phyloP scores from a whole-genome alignment of 352 stramenopile species.

The Phytophthora lateralis region DNA sequence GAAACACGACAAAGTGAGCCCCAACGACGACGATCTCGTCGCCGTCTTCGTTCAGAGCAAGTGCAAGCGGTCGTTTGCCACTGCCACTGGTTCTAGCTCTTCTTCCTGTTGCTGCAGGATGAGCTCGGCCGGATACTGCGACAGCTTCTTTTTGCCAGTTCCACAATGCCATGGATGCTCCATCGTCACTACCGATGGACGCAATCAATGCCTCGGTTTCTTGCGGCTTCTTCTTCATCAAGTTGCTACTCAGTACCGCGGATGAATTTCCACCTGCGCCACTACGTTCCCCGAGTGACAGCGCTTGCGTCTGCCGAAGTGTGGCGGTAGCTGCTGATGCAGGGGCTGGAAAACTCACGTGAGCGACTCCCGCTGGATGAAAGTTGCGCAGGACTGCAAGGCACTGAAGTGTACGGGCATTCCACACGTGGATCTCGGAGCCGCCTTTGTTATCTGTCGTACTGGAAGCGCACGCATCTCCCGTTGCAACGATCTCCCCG shows the following conservation, averaged over 20 bases:
- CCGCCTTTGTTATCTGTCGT: conserved; percentile 1
- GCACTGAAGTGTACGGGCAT: conserved; percentile 65
- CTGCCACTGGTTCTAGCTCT: conserved; percentile 14
- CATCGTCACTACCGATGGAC: conserved; percentile 64
- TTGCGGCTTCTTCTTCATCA: conserved; percentile 61
- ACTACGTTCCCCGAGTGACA: conserved; percentile 36
- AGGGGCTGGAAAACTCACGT: conserved; percentile 62
- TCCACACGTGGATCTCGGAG: conserved; percentile 79
- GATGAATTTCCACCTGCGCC: conserved; percentile 30
- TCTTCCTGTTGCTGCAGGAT: conserved; percentile 24
- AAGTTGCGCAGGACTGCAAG: conserved; percentile 72
- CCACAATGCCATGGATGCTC: conserved; percentile 81
- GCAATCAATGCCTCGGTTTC: conserved; percentile 64
- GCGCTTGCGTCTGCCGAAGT: conserved; percentile 37
- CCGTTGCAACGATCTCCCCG: conserved; percentile 72
- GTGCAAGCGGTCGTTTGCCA: conserved; percentile 48
- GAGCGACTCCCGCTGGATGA: conserved; percentile 55
- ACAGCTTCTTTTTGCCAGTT: conserved; percentile 74
- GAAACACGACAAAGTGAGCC: conserved; percentile 67
- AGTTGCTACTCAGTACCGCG: conserved; percentile 43
- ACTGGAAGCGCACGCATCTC: conserved; percentile 24
- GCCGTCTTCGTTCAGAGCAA: conserved; percentile 72
- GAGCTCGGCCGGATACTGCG: conserved; percentile 58
- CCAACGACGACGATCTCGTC: conserved; percentile 70
- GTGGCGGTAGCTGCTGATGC: conserved; percentile 49